Evolutionary conservation across 2,329 filamentous ascomycete species (phyloP), one percentile per base, ranked within the genome.

Genomic region (Beauveria medogensis): DNA sequence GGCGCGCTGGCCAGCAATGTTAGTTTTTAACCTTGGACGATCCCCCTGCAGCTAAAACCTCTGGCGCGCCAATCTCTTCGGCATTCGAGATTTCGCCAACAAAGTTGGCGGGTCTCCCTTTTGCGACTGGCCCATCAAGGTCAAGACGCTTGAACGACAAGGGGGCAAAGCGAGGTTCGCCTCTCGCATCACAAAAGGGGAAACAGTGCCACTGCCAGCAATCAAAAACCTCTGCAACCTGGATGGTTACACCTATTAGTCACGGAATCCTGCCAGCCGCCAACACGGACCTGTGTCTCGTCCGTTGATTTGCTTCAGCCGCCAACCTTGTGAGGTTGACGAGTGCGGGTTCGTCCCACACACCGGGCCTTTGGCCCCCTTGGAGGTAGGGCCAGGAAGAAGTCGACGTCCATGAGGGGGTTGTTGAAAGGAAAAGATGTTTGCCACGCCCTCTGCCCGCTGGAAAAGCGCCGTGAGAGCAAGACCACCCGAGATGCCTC

Each of bases 331-430:
- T 26, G 57, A 53, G 48, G 40, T 59, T 24, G 28, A 10, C 9
- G 26, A n/a, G 18, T 28, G 55, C 55, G 22, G 55, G 37, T 24
- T 51, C 56, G 56, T 59, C 56, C 56, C 56, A 59, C 56, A 20
- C 6, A 18, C 14, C 12, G 12, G 34, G 34, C 34, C 12, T 37
- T 14, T 16, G 14, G 10, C 5, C 34, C 34, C 2, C 14, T 16
- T 37, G 34, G 14, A 5, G 34, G 34, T 37, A 37, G 34, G 34
- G 2, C 12, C 14, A 14, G 34, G 5, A 37, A 37, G 34, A 14
- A 30, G 3, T 37, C 14, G 12, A 6, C 34, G 12, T 37, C 5
- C 12, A 37, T 37, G 34, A 5, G 14, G 34, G 9, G 34, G 34
- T 5, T 37, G 2, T 37, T 37, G 3, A 37, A 30, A 30, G 8